phyloP scores from a whole-genome alignment of 164 flowering plant genomes.

The grape (Vitis vinifera) region DNA sequence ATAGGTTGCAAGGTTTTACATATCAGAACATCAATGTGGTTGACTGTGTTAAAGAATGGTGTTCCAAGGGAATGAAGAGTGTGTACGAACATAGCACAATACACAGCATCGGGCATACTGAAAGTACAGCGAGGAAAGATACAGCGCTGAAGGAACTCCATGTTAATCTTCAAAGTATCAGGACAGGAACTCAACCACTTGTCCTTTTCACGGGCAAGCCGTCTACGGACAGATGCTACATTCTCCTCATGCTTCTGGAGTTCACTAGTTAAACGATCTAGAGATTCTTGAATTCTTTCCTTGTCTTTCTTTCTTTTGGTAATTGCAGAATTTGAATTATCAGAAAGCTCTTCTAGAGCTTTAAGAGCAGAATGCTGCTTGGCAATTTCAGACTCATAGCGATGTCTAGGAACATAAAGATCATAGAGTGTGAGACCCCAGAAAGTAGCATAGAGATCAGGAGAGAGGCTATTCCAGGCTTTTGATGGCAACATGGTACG shows the following conservation, averaged over 20 bases:
- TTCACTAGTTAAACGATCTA: conserved; percentile 85
- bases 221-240: conserved; percentile 81
- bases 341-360: conserved; percentile 92
- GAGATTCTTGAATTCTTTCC: conserved; percentile 91
- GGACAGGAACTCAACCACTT: conserved; percentile 97
- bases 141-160: conserved; percentile 99
- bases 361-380: conserved; percentile 93
- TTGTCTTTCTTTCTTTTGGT: conserved; percentile 95
- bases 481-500: conserved; percentile 83
- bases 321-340: conserved; percentile 93
- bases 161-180: conserved; percentile 94
- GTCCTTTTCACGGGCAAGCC: conserved; percentile 91
- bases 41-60: conserved; percentile 96
- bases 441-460: conserved; percentile 96
- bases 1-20: conserved; percentile 99
- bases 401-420: conserved; percentile 87
- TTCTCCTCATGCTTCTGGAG: conserved; percentile 84
- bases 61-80: conserved; percentile 97
- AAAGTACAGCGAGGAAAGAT: conserved; percentile 96
- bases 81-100: conserved; percentile 95
- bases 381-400: conserved; percentile 85
- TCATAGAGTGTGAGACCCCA: conserved; percentile 99
- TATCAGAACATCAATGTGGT: conserved; percentile 95
- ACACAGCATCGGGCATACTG: conserved; percentile 98
- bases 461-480: conserved; percentile 99